phyloP scores from a whole-genome alignment of 164 flowering plant species.

The Dillenia turbinata region DNA sequence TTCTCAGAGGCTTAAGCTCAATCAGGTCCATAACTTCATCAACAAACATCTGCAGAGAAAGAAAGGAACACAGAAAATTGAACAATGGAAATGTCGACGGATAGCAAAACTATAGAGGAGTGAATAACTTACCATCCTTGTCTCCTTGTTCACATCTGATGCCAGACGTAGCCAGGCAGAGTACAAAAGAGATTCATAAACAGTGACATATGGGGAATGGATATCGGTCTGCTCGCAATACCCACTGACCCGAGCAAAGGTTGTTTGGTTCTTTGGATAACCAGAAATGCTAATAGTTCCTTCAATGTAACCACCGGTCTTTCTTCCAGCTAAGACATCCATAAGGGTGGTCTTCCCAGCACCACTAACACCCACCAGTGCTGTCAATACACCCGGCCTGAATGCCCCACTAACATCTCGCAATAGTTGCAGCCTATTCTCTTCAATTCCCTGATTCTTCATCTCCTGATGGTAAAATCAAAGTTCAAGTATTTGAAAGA shows the following conservation, averaged over 20 bases:
- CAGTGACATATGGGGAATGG: constrained; percentile 62
- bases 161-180: constrained; percentile 69
- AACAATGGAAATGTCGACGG: too few species aligned
- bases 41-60: constrained; percentile 38
- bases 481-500: background rate
- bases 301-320: constrained; percentile 60
- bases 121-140: constrained; percentile 25
- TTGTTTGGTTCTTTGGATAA: constrained; percentile 51
- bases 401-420: constrained; percentile 62
- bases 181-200: constrained; percentile 56
- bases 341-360: constrained; percentile 74
- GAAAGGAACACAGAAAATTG: background rate
- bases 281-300: constrained; percentile 56
- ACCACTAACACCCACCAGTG: constrained; percentile 65
- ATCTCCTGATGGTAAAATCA: constrained; percentile 40
- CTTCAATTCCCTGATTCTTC: constrained; percentile 50
- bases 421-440: constrained; percentile 46
- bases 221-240: constrained; percentile 70
- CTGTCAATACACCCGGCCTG: constrained; percentile 60
- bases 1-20: constrained; percentile 40
- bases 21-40: constrained; percentile 64
- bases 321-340: constrained; percentile 70
- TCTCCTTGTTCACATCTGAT: constrained; percentile 34
- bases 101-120: background rate
- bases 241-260: constrained; percentile 64